Conservation (phyloP, 208 protist genomes). For the Crithidia bombi region DNA sequence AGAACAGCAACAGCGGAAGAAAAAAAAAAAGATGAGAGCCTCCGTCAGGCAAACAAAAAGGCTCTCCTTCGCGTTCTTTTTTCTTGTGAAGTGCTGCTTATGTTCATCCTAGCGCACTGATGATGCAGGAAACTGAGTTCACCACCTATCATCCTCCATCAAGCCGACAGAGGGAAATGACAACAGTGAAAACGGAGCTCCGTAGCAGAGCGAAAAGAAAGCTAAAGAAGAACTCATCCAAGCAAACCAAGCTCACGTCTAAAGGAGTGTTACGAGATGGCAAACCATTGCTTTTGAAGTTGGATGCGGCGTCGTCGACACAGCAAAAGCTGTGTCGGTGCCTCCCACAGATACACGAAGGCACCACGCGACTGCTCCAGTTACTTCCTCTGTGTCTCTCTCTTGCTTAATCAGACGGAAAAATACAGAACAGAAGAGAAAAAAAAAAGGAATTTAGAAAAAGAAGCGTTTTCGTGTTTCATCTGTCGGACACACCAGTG, state of each 20-base stretch:
- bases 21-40: too few relatives aligned
- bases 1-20: too few relatives aligned
- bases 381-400: conserved; percentile 6
- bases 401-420: not conserved
- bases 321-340: not conserved
- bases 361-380: not conserved
- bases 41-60: too few relatives aligned
- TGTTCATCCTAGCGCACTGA: too few relatives aligned
- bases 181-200: too few relatives aligned
- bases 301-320: not conserved
- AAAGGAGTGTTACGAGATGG: not conserved
- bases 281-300: conserved; percentile 17
- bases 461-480: conserved; percentile 23
- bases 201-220: not conserved
- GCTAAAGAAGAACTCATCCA: not conserved
- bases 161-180: too few relatives aligned
- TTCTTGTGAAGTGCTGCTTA: too few relatives aligned
- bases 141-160: too few relatives aligned
- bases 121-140: too few relatives aligned
- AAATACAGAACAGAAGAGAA: not conserved
- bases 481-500: conserved; percentile 6
- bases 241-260: conserved; percentile 1
- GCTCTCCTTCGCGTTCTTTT: too few relatives aligned
- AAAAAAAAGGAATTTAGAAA: conserved; percentile 2
- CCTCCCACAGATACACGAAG: not conserved